Evolutionary conservation across 768 basidiomycete genomes (phyloP), one percentile per base, ranked within the genome.

Genomic region (Boletellus emodensis): DNA sequence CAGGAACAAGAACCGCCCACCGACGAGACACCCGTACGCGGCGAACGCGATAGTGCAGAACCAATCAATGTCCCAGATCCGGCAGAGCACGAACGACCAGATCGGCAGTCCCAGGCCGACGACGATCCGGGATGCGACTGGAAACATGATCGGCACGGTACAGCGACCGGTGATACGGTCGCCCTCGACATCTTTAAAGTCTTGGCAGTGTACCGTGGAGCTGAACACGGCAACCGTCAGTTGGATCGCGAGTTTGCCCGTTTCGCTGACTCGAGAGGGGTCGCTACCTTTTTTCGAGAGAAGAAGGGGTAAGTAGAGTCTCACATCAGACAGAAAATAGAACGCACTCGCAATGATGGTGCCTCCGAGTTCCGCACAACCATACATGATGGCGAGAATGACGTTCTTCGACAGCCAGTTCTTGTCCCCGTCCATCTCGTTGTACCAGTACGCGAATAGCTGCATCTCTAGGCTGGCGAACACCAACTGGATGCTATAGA

Each of bases 131-230:
- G 74, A 70, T 0, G 61, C 24, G 18, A 62, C 48, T 1, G 78
- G 77, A 26, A 71, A 69, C 26, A 69, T 64, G 43, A 79, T 74
- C 1, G 77, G 78, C 18, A 79, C 56, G 0, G 77, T 79, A 3
- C 62, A 22, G 5, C 77, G 67, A 1, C 73, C 73, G 0, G 63
- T 62, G 12, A 64, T 46, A 4, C 58, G 55, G 45, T 78, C 78
- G 0, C 78, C 78, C 11, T 65, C 62, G 12, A 70, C 57, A 45
- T 79, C 77, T 18, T 72, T 66, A 49, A 75, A 79, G 51, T 79
- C 78, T 59, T 78, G 75, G 1, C 74, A 71, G n/a, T 78, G 76
- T 11, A 77, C 71, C 3, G 77, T 79, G 1, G 77, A 76, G 1
- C 69, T 58, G 38, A 77, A 68, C n/a, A 75, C 69, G 0, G 64